Conservation (phyloP, 441 rosid species). For the Pelargonium fulgidum region DNA sequence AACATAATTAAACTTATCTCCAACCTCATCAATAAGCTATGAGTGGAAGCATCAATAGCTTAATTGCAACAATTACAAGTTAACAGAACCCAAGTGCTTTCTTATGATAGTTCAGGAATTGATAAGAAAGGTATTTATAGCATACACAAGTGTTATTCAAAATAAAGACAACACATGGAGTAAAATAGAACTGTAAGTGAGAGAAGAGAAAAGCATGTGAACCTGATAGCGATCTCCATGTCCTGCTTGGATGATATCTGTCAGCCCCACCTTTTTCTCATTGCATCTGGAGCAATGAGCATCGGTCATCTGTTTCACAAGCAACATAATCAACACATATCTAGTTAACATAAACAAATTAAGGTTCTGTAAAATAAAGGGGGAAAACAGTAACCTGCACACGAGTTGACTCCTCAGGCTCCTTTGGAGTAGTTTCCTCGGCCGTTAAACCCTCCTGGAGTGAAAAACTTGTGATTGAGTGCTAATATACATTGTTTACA, state of each 20-base stretch:
- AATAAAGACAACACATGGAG: background rate
- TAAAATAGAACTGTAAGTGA: background rate
- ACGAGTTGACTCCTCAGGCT: slow-evolving; percentile 70
- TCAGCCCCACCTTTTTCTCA: slow-evolving; percentile 59
- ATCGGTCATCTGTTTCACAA: slow-evolving; percentile 72
- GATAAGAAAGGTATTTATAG: too few species aligned
- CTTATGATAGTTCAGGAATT: too few species aligned
- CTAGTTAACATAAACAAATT: slow-evolving; percentile 16
- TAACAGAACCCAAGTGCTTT: too few species aligned
- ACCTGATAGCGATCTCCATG: slow-evolving; percentile 96
- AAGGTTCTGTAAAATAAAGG: background rate
- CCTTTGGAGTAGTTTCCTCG: slow-evolving; percentile 67
- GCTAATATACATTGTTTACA: background rate
- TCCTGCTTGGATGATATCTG: slow-evolving; percentile 96
- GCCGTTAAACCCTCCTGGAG: slow-evolving; percentile 82
- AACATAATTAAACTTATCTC: background rate
- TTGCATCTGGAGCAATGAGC: slow-evolving; percentile 77
- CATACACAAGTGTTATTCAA: background rate
- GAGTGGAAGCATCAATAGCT: background rate
- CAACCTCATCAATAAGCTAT: background rate
- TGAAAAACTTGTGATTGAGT: slow-evolving; percentile 10
- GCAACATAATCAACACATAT: slow-evolving; percentile 11
- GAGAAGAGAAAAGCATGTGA: background rate
- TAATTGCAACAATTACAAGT: background rate
- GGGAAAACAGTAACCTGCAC: slow-evolving; percentile 53